Percentiles rank a stretch among this genome's conserved stretches.
Conservation (phyloP, 805 yeast genomes). For the Tetrapisispora pingtungensis region DNA sequence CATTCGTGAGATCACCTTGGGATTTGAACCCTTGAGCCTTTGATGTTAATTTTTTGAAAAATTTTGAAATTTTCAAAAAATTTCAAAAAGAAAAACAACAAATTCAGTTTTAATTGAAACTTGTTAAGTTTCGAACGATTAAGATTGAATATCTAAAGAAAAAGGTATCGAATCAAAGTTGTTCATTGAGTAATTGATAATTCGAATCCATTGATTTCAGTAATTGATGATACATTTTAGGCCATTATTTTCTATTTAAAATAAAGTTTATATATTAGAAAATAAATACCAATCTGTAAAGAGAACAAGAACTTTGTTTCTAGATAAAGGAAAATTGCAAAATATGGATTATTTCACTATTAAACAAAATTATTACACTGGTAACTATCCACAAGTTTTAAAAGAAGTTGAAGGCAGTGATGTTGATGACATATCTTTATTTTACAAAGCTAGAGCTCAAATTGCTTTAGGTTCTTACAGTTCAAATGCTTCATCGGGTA, state of each 20-base stretch:
- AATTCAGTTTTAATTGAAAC: background rate
- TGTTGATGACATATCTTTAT: constrained; percentile 21
- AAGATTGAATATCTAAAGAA: background rate
- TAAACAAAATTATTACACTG: constrained; percentile 52
- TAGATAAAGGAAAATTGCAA: too few species aligned
- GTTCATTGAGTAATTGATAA: background rate
- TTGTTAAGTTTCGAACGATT: background rate
- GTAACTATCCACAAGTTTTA: constrained; percentile 40
- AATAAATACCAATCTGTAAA: too few species aligned
- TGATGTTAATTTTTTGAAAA: background rate
- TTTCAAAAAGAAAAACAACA: background rate
- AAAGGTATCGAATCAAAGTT: too few species aligned
- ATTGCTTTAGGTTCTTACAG: constrained; percentile 23
- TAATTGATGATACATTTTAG: too few species aligned
- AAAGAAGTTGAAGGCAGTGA: constrained; percentile 33
- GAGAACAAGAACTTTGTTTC: too few species aligned
- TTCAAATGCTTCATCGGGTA: constrained; percentile 8
- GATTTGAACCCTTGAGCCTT: too few species aligned
- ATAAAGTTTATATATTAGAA: too few species aligned
- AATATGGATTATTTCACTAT: constrained; percentile 40
- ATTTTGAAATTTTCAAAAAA: background rate
- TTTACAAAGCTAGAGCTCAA: constrained; percentile 30
- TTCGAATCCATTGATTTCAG: too few species aligned
- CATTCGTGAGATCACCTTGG: too few species aligned
- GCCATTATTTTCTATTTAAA: too few species aligned